A percentile compares a stretch with the other conserved stretches of the same genome.
Evolutionary conservation across 2,329 filamentous ascomycete genomes (phyloP).

Genomic region (Penicillium thymicola): DNA sequence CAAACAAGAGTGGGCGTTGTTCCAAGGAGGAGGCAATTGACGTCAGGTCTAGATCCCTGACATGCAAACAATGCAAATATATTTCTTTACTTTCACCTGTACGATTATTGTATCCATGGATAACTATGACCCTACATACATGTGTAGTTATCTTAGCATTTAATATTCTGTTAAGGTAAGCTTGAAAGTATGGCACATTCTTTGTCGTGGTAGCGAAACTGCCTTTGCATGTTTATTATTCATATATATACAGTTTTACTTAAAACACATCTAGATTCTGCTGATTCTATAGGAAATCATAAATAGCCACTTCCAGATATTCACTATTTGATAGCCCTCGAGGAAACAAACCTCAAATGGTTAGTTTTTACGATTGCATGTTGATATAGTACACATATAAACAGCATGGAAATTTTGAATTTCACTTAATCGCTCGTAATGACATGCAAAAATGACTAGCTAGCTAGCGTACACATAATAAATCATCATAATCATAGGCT

Average conservation of each 20-base stretch:
- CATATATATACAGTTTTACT: not conserved
- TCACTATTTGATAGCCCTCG: not conserved
- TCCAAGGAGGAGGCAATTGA: conserved; percentile 13
- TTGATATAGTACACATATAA: not conserved
- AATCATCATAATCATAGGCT: conserved; percentile 21
- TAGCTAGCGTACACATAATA: conserved; percentile 17
- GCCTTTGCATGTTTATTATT: not conserved
- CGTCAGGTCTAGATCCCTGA: conserved; percentile 9
- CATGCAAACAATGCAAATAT: conserved; percentile 12
- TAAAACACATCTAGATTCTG: not conserved
- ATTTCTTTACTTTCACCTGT: too few species aligned
- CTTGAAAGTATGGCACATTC: not conserved
- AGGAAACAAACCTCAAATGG: not conserved
- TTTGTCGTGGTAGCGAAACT: not conserved
- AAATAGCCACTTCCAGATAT: not conserved
- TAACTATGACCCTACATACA: not conserved
- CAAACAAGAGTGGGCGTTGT: conserved; percentile 7
- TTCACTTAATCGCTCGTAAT: conserved; percentile 16
- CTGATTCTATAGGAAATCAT: not conserved
- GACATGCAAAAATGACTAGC: conserved; percentile 18
- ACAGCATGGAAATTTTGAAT: not conserved
- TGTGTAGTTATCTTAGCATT: not conserved
- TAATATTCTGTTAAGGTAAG: not conserved
- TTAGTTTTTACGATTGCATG: not conserved
- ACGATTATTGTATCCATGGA: not conserved